phyloP scores from a whole-genome alignment of 768 basidiomycete genomes.

The Pleurotus giganteus region DNA sequence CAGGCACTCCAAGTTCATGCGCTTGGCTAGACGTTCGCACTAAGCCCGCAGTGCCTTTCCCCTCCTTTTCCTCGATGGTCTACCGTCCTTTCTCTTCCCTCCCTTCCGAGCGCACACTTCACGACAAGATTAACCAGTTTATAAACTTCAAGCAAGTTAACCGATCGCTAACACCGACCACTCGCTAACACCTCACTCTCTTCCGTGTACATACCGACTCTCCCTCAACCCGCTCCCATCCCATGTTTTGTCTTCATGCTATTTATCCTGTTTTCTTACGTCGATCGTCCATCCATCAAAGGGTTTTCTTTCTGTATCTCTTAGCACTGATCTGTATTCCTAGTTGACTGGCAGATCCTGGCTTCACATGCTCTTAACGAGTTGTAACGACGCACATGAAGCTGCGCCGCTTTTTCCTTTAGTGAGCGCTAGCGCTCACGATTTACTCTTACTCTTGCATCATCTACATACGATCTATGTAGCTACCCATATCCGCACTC shows the following conservation, averaged over 20 bases:
- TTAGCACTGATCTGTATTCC: slow-evolving; percentile 8
- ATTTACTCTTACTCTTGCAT: background rate
- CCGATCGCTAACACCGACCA: background rate
- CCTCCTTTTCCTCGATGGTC: background rate
- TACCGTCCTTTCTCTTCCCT: background rate
- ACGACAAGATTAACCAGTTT: background rate
- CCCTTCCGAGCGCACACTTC: background rate
- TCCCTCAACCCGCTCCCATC: background rate
- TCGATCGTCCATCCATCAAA: background rate
- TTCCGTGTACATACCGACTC: background rate
- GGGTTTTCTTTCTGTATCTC: slow-evolving; percentile 2
- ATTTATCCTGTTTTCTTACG: background rate
- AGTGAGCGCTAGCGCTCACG: slow-evolving; percentile 8
- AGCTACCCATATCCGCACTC: no score
- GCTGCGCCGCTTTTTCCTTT: slow-evolving; percentile 5
- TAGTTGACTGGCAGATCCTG: slow-evolving; percentile 8
- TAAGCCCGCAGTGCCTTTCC: background rate
- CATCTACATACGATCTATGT: background rate
- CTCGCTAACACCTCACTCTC: background rate
- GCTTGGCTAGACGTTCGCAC: slow-evolving; percentile 3
- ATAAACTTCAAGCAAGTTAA: background rate
- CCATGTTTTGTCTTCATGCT: background rate
- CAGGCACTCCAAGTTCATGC: slow-evolving; percentile 8
- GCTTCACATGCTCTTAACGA: background rate
- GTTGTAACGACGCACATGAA: slow-evolving; percentile 11